Conservation (phyloP, 768 basidiomycete genomes). For the Hygrocybe punicea region DNA sequence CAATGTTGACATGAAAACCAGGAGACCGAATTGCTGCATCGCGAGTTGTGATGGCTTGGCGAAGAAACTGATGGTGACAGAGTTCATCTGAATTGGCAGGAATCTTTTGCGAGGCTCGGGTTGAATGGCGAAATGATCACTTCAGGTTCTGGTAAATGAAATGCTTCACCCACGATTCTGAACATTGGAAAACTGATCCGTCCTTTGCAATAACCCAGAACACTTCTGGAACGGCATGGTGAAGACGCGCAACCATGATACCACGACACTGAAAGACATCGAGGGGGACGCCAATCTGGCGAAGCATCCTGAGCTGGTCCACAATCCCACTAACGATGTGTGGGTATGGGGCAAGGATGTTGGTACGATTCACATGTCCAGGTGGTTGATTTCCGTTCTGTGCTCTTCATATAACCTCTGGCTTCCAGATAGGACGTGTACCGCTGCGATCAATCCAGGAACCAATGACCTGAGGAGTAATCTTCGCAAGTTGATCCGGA, state of each 20-base stretch:
- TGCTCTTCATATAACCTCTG: background rate
- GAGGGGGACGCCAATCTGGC: conserved; percentile 15
- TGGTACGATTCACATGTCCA: background rate
- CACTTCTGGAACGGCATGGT: conserved; percentile 7
- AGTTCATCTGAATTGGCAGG: conserved; percentile 21
- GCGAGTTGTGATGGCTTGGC: conserved; percentile 9
- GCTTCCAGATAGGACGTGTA: background rate
- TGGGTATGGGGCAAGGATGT: conserved; percentile 7
- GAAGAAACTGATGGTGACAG: conserved; percentile 7
- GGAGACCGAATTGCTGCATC: conserved; percentile 14
- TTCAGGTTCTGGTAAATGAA: conserved; percentile 20
- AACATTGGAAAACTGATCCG: conserved; percentile 20
- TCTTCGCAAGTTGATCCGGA: background rate
- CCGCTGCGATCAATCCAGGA: conserved; percentile 9
- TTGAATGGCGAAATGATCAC: conserved; percentile 11
- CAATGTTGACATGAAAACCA: conserved; percentile 30
- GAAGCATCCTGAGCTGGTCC: conserved; percentile 11
- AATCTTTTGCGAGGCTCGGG: conserved; percentile 32
- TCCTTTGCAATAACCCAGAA: conserved; percentile 6
- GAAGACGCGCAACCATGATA: conserved; percentile 21
- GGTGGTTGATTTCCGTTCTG: background rate
- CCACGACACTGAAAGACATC: conserved; percentile 17
- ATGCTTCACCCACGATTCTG: conserved; percentile 19
- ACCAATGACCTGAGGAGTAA: conserved; percentile 11
- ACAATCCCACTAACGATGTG: conserved; percentile 11